Base-by-base conservation (phyloP, 2,329 filamentous ascomycete genomes). In the Capronia epimyces region DNA sequence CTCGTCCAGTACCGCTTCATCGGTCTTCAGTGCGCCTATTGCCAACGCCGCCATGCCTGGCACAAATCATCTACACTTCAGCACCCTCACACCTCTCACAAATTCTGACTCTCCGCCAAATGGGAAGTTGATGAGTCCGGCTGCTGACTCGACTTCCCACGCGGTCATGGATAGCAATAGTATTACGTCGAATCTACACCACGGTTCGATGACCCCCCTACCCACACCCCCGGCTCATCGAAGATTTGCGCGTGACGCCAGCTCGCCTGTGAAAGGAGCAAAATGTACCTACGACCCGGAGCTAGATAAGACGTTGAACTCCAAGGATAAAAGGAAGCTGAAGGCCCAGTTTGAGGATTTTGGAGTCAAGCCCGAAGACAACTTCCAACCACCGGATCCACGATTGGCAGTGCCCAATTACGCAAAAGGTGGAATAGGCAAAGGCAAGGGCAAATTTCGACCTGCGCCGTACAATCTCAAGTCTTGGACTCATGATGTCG, bases 401-500 rank as follows among this genome's bases (percentile, higher is more conserved):
- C 87, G 93, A 63, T 76, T 95, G 54, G 81, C 73, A 36, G 80
- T 84, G 64, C 69, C 74, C 53, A 80, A 81, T 62, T 85, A 85
- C 64, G 77, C 73, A 55, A 75, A 79, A 55, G 76, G 75, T 46
- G 80, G 63, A 74, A 84, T 71, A 71, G 73, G 84, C 62, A 86
- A 83, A 59, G 69, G 84, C 81, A 72, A 80, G 79, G 52, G 80
- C 76, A 65, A 91, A 84, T 73, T 84, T 81, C 58, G 87, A 81
- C 62, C 73, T 83, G 65, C 85, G 80, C 64, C 80, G 78, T 95
- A 95, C 69, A 83, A 85, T 54, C 72, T 95, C 45, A 87, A 82
- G 65, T 84, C 86, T 18, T 96, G 94, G 68, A 71, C 80, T 21
- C 93, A 89, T 69, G 90, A 97, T 66, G 72, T 83, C 3, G 82